Evolutionary conservation across 352 stramenopile species (phyloP).

Genomic region (Phytophthora europaea): DNA sequence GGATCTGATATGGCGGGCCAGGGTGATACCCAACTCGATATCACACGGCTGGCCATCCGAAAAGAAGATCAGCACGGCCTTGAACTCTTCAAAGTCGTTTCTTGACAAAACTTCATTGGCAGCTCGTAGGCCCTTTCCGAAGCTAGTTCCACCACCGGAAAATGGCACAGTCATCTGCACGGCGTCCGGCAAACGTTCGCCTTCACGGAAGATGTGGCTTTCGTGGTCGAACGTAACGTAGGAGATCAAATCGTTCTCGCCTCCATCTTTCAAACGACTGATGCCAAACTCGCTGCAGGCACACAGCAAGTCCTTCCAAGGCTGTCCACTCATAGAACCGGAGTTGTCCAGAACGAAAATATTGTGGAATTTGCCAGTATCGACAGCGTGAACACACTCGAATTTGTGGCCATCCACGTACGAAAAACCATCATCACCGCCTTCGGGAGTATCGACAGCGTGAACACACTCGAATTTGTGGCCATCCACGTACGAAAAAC

Average conservation of each 20-base stretch:
- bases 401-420: constrained; percentile 48
- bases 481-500: constrained; percentile 32
- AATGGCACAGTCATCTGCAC: constrained; percentile 32
- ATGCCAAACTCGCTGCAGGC: constrained; percentile 39
- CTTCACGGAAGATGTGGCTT: constrained; percentile 36
- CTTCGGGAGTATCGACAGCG: constrained; percentile 33
- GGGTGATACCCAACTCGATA: constrained; percentile 35
- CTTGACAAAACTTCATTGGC: constrained; percentile 73
- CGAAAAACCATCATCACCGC: constrained; percentile 35
- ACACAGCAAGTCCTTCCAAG: constrained; percentile 35
- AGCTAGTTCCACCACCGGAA: constrained; percentile 49
- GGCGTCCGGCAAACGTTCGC: neutral
- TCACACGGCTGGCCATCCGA: constrained; percentile 60
- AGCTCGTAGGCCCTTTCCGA: constrained; percentile 41
- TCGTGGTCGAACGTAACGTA: constrained; percentile 41
- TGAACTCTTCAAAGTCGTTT: constrained; percentile 59
- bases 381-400: constrained; percentile 37
- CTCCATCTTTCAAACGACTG: constrained; percentile 33
- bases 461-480: constrained; percentile 54
- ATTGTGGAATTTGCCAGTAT: constrained; percentile 40
- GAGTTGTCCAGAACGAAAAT: constrained; percentile 56
- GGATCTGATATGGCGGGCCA: constrained; percentile 55
- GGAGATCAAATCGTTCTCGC: constrained; percentile 41
- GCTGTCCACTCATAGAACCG: constrained; percentile 49
- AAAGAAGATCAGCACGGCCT: constrained; percentile 46